These are phyloP conservation scores for Mycena leptocephala DNA, from an alignment of 768 basidiomycete species.

Conservation along the genomic window DNA sequence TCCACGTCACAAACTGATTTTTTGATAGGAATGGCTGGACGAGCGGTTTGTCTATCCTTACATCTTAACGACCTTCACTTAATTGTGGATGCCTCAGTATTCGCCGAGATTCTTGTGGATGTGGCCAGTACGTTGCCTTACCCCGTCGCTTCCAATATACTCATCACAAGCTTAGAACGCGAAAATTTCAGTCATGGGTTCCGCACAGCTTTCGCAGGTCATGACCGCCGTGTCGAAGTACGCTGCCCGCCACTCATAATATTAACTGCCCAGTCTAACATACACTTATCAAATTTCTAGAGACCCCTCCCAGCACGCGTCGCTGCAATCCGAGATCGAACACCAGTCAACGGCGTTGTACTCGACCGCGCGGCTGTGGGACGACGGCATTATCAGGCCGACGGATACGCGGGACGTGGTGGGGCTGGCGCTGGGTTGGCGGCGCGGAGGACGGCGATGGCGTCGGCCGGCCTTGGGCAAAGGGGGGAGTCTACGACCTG, in stretches of 20 bases:
- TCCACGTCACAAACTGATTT: background rate
- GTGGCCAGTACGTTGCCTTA: slow-evolving; percentile 85
- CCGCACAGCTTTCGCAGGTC: slow-evolving; percentile 92
- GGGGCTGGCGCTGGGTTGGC: slow-evolving; percentile 90
- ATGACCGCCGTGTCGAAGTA: slow-evolving; percentile 93
- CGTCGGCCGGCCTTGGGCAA: slow-evolving; percentile 29
- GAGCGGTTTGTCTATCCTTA: slow-evolving; percentile 75
- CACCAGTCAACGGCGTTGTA: slow-evolving; percentile 90
- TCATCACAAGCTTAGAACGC: slow-evolving; percentile 72
- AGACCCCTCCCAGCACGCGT: slow-evolving; percentile 84
- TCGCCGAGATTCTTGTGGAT: slow-evolving; percentile 97
- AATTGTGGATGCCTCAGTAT: slow-evolving; percentile 68
- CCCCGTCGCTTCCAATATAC: background rate
- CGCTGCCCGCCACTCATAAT: slow-evolving; percentile 35
- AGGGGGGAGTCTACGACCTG: slow-evolving; percentile 67
- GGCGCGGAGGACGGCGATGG: slow-evolving; percentile 57
- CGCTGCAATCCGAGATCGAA: slow-evolving; percentile 88
- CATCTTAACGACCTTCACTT: background rate
- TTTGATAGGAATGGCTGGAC: slow-evolving; percentile 87
- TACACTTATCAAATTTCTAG: slow-evolving; percentile 52
- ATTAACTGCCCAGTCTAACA: background rate
- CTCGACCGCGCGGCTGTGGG: slow-evolving; percentile 95
- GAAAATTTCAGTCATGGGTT: slow-evolving; percentile 96
- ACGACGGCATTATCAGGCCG: slow-evolving; percentile 93
- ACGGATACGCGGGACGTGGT: slow-evolving; percentile 91